Conservation (phyloP, 2,329 filamentous ascomycete species). For the Phaeosphaeria sp. region DNA sequence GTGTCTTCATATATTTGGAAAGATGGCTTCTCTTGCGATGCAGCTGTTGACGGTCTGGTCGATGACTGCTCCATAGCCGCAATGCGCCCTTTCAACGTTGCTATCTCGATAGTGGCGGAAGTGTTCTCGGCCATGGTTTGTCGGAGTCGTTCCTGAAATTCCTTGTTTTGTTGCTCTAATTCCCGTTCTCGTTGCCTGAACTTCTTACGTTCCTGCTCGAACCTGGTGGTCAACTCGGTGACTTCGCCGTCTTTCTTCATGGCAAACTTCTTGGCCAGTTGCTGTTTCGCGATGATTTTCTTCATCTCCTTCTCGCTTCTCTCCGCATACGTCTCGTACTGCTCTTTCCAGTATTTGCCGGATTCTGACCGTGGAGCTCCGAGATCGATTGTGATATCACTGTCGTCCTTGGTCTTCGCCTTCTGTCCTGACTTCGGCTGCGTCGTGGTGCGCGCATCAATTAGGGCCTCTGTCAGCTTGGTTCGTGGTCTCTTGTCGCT, state of each 20-base stretch:
- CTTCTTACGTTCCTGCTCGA: constrained; percentile 72
- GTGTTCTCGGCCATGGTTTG: constrained; percentile 42
- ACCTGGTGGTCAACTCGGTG: constrained; percentile 67
- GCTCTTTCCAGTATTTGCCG: constrained; percentile 80
- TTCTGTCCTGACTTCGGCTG: constrained; percentile 38
- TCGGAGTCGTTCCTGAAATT: constrained; percentile 48
- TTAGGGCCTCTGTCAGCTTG: constrained; percentile 54
- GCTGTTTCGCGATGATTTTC: constrained; percentile 80
- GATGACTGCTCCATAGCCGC: constrained; percentile 35
- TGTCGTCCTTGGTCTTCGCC: constrained; percentile 54
- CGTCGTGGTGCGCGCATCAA: constrained; percentile 53
- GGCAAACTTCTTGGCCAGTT: constrained; percentile 79
- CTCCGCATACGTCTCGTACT: constrained; percentile 76
- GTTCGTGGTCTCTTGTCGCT: constrained; percentile 45
- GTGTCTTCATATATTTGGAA: constrained; percentile 44
- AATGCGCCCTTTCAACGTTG: constrained; percentile 42
- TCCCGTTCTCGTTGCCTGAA: constrained; percentile 70
- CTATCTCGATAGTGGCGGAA: constrained; percentile 41
- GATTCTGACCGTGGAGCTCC: constrained; percentile 78
- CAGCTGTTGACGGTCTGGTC: constrained; percentile 20
- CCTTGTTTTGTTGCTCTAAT: constrained; percentile 65
- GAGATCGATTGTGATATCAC: constrained; percentile 73
- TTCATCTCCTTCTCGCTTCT: constrained; percentile 77
- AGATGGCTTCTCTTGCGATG: constrained; percentile 21
- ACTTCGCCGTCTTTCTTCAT: constrained; percentile 79